Evolutionary conservation across 208 protist species (phyloP).

Genomic region (Wallacemonas sp.): DNA sequence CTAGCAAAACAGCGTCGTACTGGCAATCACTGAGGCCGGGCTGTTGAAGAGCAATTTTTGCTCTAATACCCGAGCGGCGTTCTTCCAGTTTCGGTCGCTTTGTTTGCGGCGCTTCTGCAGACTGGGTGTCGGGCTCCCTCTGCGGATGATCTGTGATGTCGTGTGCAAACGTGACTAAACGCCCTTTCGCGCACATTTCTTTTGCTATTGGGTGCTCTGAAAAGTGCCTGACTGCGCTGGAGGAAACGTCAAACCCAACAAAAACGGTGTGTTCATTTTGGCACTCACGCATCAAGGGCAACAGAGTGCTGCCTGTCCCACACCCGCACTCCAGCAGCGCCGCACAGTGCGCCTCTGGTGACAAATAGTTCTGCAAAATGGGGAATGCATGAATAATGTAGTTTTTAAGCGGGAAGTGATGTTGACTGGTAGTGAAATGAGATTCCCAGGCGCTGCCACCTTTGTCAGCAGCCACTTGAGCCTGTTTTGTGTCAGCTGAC

Average conservation of each 20-base stretch:
- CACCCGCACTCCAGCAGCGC: constrained; percentile 74
- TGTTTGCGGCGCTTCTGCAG: background rate
- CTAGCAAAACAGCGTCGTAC: constrained; percentile 58
- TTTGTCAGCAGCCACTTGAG: background rate
- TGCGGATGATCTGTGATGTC: constrained; percentile 17
- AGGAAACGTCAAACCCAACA: constrained; percentile 69
- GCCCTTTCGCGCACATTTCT: constrained; percentile 4
- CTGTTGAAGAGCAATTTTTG: constrained; percentile 19
- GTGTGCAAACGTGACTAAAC: constrained; percentile 39
- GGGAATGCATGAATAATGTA: constrained; percentile 79
- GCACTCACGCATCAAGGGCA: constrained; percentile 64
- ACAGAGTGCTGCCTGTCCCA: constrained; percentile 70
- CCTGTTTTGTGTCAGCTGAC: background rate
- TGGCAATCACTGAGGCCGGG: constrained; percentile 11
- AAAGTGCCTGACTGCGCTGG: constrained; percentile 44
- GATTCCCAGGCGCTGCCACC: constrained; percentile 42
- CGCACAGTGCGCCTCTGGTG: background rate
- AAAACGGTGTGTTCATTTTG: constrained; percentile 28
- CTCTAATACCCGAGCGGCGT: constrained; percentile 2
- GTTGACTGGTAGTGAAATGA: constrained; percentile 47
- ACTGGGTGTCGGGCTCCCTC: background rate
- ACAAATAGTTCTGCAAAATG: constrained; percentile 34
- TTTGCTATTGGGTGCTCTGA: constrained; percentile 37
- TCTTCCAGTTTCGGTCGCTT: constrained; percentile 14
- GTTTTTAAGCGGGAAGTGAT: constrained; percentile 82